Conservation (phyloP, 257 asterid genomes). For the Primulina tabacum region DNA sequence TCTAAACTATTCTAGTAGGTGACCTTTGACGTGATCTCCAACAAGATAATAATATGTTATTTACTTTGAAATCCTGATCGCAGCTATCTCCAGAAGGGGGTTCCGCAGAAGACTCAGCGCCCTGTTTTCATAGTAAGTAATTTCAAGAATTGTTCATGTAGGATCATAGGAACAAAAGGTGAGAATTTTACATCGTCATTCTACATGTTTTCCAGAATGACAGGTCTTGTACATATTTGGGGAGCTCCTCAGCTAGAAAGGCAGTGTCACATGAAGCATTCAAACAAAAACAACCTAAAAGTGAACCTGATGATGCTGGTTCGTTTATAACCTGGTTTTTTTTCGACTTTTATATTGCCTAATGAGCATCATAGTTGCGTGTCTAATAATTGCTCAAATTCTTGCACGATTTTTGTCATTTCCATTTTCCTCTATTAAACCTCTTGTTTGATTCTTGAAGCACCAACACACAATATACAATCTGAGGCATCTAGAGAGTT, state of each 20-base stretch:
- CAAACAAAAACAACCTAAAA: not conserved
- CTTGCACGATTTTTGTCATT: not conserved
- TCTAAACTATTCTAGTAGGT: not conserved
- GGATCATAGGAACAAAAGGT: conserved; percentile 2
- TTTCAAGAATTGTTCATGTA: conserved; percentile 3
- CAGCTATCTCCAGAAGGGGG: conserved; percentile 31
- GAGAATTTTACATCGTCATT: conserved; percentile 12
- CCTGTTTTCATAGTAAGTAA: conserved; percentile 26
- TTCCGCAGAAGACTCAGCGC: conserved; percentile 18
- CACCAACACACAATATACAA: not conserved
- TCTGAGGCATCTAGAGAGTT: not conserved
- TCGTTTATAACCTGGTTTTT: conserved; percentile 20
- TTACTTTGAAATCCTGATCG: conserved; percentile 21
- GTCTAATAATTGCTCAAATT: not conserved
- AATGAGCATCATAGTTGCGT: conserved; percentile 1
- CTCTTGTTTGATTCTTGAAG: not conserved
- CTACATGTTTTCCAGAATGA: conserved; percentile 29
- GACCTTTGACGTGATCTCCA: not conserved
- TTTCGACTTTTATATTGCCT: conserved; percentile 17
- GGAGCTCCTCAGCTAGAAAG: conserved; percentile 21
- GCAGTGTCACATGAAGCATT: conserved; percentile 21
- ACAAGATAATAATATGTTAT: conserved; percentile 18
- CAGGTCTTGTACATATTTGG: conserved; percentile 18
- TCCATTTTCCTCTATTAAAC: conserved; percentile 12
- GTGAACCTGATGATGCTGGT: conserved; percentile 27